phyloP scores from a whole-genome alignment of 140 eudicot genomes.

The Eryngium alpinum region DNA sequence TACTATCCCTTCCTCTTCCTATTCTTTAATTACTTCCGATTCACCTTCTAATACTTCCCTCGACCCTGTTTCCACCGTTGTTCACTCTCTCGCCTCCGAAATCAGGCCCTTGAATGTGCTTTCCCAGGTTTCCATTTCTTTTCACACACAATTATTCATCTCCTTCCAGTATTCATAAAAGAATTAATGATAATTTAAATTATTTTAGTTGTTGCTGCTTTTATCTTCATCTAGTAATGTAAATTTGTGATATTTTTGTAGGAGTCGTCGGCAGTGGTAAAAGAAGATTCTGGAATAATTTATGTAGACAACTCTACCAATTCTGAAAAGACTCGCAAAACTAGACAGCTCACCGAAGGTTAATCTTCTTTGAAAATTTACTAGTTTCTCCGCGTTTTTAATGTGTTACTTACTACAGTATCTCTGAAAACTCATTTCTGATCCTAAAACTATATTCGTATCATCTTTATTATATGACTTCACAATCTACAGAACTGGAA shows the following conservation, averaged over 20 bases:
- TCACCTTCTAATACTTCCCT: background rate
- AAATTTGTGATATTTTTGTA: constrained; percentile 2
- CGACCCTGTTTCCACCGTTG: constrained; percentile 34
- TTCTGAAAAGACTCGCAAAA: constrained; percentile 28
- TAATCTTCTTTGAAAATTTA: background rate
- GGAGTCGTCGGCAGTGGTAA: constrained; percentile 29
- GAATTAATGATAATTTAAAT: too few species aligned
- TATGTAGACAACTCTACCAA: constrained; percentile 25
- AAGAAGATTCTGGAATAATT: constrained; percentile 36
- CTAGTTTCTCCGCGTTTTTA: too few species aligned
- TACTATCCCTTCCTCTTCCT: background rate
- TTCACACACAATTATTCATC: background rate
- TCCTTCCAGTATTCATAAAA: background rate
- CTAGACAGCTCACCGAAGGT: constrained; percentile 53
- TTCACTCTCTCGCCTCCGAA: constrained; percentile 39
- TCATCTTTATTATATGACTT: background rate
- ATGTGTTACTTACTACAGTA: too few species aligned
- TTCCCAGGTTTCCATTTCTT: constrained; percentile 35
- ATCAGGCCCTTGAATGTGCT: constrained; percentile 36
- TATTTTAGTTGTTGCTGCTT: background rate
- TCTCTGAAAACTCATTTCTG: background rate
- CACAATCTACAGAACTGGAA: background rate
- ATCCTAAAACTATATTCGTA: background rate
- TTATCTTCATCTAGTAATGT: background rate
- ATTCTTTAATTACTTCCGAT: background rate